Percentiles rank a stretch among this genome's conserved stretches.
These are phyloP conservation scores for Wickerhamiella azyma DNA, from an alignment of 805 yeast species.

Conservation along the genomic window DNA sequence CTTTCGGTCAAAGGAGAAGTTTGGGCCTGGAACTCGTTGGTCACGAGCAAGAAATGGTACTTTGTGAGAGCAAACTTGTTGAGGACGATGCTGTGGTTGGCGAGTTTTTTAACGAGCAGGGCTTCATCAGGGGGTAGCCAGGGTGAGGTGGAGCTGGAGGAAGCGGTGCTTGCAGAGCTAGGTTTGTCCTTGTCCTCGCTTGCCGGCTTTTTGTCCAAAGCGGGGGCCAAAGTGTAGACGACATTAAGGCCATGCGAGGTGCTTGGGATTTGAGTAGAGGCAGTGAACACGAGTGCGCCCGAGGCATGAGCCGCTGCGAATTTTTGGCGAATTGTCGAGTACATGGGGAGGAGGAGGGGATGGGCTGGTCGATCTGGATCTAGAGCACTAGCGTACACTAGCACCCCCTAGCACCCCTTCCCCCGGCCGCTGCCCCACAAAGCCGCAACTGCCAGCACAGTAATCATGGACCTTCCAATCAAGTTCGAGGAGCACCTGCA, in stretches of 20 bases:
- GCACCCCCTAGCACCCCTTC: not conserved
- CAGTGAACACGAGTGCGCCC: constrained; percentile 39
- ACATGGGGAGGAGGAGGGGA: constrained; percentile 10
- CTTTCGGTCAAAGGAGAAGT: constrained; percentile 51
- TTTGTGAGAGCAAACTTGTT: constrained; percentile 81
- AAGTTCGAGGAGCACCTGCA: constrained; percentile 92
- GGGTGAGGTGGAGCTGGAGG: constrained; percentile 38
- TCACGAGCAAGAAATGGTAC: constrained; percentile 65
- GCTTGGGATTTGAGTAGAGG: constrained; percentile 28
- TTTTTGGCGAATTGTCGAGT: constrained; percentile 13
- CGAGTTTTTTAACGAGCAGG: constrained; percentile 43
- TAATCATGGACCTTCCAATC: constrained; percentile 64
- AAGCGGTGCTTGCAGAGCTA: too few species aligned
- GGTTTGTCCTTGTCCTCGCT: constrained; percentile 4
- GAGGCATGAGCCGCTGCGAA: constrained; percentile 37
- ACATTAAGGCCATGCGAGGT: constrained; percentile 25
- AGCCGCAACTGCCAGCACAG: not conserved
- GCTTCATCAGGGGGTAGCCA: constrained; percentile 70
- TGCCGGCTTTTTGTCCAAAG: constrained; percentile 25
- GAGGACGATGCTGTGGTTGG: constrained; percentile 48
- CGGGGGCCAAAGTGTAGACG: constrained; percentile 27
- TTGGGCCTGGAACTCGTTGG: constrained; percentile 63
- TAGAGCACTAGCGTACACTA: too few species aligned
- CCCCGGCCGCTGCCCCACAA: not conserved
- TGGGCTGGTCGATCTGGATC: too few species aligned